phyloP scores from a whole-genome alignment of 164 flowering plant species.

The Dillenia suffruticosa region DNA sequence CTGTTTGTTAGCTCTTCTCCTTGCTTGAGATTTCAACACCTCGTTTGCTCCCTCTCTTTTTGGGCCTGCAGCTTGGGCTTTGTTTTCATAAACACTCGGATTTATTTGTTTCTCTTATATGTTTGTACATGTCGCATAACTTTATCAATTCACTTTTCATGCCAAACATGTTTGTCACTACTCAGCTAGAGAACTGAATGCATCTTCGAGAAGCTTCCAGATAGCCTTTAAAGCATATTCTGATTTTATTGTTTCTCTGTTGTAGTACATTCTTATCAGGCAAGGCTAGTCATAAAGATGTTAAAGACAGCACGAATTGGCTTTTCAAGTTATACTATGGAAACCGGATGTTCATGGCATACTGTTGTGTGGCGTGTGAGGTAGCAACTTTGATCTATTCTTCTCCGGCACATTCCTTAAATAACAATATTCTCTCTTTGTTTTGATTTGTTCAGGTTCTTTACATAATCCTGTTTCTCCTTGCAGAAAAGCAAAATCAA shows the following conservation, averaged over 20 bases:
- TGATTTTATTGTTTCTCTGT: conserved; percentile 1
- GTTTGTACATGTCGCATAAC: background rate
- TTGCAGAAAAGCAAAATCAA: conserved; percentile 46
- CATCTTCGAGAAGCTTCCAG: background rate
- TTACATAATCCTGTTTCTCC: conserved; percentile 70
- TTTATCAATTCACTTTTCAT: conserved; percentile 1
- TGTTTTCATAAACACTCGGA: too few relatives aligned
- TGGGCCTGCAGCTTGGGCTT: too few relatives aligned
- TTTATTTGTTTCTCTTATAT: background rate
- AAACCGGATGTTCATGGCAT: conserved; percentile 81
- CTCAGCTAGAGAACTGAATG: background rate
- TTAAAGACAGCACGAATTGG: conserved; percentile 90
- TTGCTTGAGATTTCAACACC: too few relatives aligned
- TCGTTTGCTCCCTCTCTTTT: too few relatives aligned
- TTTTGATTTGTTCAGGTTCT: conserved; percentile 57
- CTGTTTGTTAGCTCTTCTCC: too few relatives aligned
- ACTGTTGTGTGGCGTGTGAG: conserved; percentile 94
- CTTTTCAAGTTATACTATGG: conserved; percentile 83
- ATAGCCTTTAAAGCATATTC: background rate
- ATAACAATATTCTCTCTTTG: background rate
- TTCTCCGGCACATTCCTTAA: background rate
- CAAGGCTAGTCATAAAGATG: conserved; percentile 93
- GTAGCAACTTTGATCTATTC: conserved; percentile 25
- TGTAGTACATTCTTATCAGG: conserved; percentile 84
- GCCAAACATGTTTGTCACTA: background rate